These are phyloP conservation scores for Pythium brachiatum DNA, from an alignment of 352 stramenopile genomes.

Conservation along the genomic window DNA sequence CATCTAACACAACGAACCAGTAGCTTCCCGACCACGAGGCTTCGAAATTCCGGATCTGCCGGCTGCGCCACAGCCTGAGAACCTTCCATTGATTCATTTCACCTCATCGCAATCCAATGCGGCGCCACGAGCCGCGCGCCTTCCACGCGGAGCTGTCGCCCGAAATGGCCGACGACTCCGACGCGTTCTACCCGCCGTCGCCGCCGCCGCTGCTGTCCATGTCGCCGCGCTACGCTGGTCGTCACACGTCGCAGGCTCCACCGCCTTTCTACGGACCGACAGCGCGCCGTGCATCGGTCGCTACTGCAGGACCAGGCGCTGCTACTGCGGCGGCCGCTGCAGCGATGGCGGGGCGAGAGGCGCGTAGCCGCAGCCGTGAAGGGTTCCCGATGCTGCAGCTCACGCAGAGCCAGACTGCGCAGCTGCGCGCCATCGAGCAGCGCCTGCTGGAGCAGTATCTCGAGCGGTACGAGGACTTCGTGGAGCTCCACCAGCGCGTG, in stretches of 20 bases:
- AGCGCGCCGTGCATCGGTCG: not conserved
- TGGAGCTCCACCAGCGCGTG: constrained; percentile 13
- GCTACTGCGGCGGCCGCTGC: not conserved
- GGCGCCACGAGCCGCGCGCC: not conserved
- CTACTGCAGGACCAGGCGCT: not conserved
- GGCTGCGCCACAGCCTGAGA: not conserved
- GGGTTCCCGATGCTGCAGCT: constrained; percentile 36
- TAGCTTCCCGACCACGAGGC: not conserved
- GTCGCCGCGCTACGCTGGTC: constrained; percentile 11
- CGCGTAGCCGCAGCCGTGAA: not conserved
- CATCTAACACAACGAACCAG: not conserved
- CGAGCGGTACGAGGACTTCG: constrained; percentile 46
- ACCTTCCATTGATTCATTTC: not conserved
- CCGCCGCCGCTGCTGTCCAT: constrained; percentile 9
- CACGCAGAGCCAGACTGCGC: constrained; percentile 30
- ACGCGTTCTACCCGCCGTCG: constrained; percentile 1
- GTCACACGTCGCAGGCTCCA: not conserved
- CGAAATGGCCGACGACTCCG: not conserved
- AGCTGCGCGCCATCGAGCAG: constrained; percentile 46
- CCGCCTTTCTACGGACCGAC: constrained; percentile 14
- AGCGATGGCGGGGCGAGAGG: not conserved
- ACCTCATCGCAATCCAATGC: not conserved
- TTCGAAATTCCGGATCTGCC: not conserved
- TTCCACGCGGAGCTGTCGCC: not conserved
- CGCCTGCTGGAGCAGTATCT: constrained; percentile 51